Conservation (phyloP, 306 rosid species). For the Sphenostylis stenocarpa region DNA sequence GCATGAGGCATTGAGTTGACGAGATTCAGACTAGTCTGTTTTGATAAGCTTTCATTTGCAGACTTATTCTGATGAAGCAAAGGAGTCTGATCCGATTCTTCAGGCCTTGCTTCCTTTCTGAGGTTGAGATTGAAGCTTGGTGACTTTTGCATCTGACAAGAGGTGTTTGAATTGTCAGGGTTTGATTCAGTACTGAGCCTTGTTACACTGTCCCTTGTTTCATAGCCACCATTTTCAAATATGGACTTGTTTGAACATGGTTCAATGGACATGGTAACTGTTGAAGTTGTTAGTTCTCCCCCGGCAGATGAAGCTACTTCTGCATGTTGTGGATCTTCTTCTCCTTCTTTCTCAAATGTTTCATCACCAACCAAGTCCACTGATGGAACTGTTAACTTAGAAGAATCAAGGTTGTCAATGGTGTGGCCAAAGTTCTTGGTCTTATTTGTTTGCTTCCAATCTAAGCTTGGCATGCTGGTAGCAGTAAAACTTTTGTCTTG, state of each 20-base stretch:
- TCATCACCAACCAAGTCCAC: constrained; percentile 37
- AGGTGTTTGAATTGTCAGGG: constrained; percentile 48
- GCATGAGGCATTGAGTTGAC: constrained; percentile 25
- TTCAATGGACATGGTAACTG: constrained; percentile 29
- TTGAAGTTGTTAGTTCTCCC: constrained; percentile 36
- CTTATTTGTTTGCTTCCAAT: constrained; percentile 29
- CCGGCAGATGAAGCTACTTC: constrained; percentile 31
- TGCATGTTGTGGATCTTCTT: constrained; percentile 27
- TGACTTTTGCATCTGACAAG: constrained; percentile 61
- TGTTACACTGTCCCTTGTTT: constrained; percentile 49
- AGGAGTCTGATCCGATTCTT: constrained; percentile 65
- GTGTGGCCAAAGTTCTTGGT: constrained; percentile 7
- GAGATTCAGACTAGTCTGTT: constrained; percentile 26
- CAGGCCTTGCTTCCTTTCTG: constrained; percentile 39
- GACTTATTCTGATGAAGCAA: constrained; percentile 50
- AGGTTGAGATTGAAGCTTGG: constrained; percentile 83
- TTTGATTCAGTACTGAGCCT: constrained; percentile 73
- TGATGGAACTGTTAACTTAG: constrained; percentile 36
- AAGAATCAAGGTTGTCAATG: constrained; percentile 35
- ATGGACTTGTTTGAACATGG: constrained; percentile 15
- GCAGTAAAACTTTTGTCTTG: constrained; percentile 21
- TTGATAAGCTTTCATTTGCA: constrained; percentile 31
- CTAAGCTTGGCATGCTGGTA: constrained; percentile 28
- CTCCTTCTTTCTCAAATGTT: constrained; percentile 27
- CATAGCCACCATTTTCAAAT: constrained; percentile 41